These are phyloP conservation scores for Penicillium canescens DNA, from an alignment of 495 filamentous ascomycete species.

Conservation along the genomic window DNA sequence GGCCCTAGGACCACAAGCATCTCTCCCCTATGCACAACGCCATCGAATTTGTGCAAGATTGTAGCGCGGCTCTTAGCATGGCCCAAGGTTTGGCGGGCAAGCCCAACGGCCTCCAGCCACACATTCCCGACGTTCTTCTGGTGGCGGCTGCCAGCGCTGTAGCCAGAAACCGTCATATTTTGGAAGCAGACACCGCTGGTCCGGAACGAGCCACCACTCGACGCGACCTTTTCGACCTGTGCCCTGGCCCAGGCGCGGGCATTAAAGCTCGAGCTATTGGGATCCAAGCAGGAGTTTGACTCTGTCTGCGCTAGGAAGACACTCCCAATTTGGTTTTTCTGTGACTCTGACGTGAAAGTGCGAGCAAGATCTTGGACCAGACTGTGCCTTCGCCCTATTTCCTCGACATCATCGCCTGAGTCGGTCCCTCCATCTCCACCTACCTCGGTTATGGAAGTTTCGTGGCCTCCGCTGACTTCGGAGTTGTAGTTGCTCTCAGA, in stretches of 20 bases:
- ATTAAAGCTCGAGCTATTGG: neutral
- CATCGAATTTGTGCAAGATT: slow-evolving; percentile 67
- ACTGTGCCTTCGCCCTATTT: no score
- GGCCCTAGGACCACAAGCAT: slow-evolving; percentile 71
- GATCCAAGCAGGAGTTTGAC: neutral
- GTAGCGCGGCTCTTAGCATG: slow-evolving; percentile 39
- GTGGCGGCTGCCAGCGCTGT: neutral
- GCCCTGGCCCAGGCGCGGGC: neutral
- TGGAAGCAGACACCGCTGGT: neutral
- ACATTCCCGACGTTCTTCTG: neutral
- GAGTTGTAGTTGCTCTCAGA: no score
- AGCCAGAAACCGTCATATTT: neutral
- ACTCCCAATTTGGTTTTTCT: no score
- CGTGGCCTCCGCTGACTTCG: no score
- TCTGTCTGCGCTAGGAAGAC: no score
- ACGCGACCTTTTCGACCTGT: neutral
- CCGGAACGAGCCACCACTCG: neutral
- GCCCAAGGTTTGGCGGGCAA: neutral
- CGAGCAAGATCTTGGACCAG: no score
- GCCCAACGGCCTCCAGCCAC: neutral
- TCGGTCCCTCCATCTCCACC: no score
- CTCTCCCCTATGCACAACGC: slow-evolving; percentile 64
- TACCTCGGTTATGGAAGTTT: no score
- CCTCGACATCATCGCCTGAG: no score
- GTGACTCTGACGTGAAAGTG: no score